Evolutionary conservation across 192 early-diverging fungal genomes (phyloP).

Genomic region (Diversispora eburnea): DNA sequence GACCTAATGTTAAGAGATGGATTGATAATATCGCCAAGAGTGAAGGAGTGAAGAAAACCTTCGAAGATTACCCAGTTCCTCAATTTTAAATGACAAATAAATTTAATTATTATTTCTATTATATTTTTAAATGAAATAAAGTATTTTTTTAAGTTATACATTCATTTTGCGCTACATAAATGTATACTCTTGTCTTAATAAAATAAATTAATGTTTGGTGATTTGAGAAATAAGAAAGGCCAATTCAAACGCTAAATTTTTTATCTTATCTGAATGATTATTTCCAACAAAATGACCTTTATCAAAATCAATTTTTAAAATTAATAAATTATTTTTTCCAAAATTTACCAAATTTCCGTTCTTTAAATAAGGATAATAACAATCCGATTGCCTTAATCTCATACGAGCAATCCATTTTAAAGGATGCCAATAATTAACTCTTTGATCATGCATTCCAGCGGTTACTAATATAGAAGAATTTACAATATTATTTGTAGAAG

Average conservation of each 20-base stretch:
- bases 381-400: slow-evolving; percentile 30
- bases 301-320: slow-evolving; percentile 49
- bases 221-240: slow-evolving; percentile 50
- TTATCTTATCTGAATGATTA: slow-evolving; percentile 46
- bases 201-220: slow-evolving; percentile 30
- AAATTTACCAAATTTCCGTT: no score
- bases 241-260: slow-evolving; percentile 50
- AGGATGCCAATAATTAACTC: slow-evolving; percentile 81
- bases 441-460: slow-evolving; percentile 73
- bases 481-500: slow-evolving; percentile 15
- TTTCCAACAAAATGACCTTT: slow-evolving; percentile 51
- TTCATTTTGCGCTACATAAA: no score
- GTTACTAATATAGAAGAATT: slow-evolving; percentile 68
- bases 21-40: no score
- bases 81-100: no score
- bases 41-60: no score
- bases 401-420: slow-evolving; percentile 85
- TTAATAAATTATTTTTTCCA: slow-evolving; percentile 26
- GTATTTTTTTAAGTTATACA: no score
- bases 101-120: no score
- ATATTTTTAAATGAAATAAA: no score
- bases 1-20: slow-evolving; percentile 33
- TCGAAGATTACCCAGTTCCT: no score
- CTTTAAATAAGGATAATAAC: slow-evolving; percentile 31
- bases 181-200: neutral